Evolutionary conservation across 2,329 filamentous ascomycete species (phyloP).

Genomic region (Magnaporthiopsis incrustans): DNA sequence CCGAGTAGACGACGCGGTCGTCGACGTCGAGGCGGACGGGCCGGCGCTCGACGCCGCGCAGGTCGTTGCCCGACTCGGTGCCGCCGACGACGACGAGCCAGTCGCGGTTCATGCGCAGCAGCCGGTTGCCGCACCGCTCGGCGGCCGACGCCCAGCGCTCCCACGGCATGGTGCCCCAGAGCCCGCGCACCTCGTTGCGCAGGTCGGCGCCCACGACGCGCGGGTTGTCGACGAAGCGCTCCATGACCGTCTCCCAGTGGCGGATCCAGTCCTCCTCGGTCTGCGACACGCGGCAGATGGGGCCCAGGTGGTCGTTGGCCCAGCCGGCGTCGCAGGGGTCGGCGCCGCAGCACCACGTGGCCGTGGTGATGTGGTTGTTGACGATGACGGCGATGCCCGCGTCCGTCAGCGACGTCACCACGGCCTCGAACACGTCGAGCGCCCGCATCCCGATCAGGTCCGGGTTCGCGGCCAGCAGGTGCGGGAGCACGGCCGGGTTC

Average conservation of each 20-base stretch:
- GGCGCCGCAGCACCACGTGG: slow-evolving; percentile 61
- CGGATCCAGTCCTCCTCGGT: slow-evolving; percentile 58
- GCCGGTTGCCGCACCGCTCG: slow-evolving; percentile 52
- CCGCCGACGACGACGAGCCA: slow-evolving; percentile 64
- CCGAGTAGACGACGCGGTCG: slow-evolving; percentile 55
- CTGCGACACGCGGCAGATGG: slow-evolving; percentile 52
- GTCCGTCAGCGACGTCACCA: slow-evolving; percentile 50
- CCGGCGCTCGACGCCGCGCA: slow-evolving; percentile 44
- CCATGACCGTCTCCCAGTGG: slow-evolving; percentile 60
- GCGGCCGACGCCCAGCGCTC: slow-evolving; percentile 54
- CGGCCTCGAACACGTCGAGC: slow-evolving; percentile 53
- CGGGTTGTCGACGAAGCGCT: slow-evolving; percentile 47
- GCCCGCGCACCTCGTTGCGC: slow-evolving; percentile 59
- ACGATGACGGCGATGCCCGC: slow-evolving; percentile 57
- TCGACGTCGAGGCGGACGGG: slow-evolving; percentile 50
- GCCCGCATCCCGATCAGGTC: slow-evolving; percentile 50
- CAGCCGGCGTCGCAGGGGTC: slow-evolving; percentile 61
- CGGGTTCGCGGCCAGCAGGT: slow-evolving; percentile 48
- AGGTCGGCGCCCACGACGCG: slow-evolving; percentile 59
- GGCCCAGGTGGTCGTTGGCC: slow-evolving; percentile 56
- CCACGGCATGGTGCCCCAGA: slow-evolving; percentile 65
- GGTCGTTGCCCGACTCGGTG: slow-evolving; percentile 58
- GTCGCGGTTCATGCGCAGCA: slow-evolving; percentile 50
- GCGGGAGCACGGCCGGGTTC: slow-evolving; percentile 46
- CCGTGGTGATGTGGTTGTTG: slow-evolving; percentile 64